Evolutionary conservation across 2,329 filamentous ascomycete genomes (phyloP), one percentile per base, ranked within the genome.

Genomic region (Fusarium palustre): DNA sequence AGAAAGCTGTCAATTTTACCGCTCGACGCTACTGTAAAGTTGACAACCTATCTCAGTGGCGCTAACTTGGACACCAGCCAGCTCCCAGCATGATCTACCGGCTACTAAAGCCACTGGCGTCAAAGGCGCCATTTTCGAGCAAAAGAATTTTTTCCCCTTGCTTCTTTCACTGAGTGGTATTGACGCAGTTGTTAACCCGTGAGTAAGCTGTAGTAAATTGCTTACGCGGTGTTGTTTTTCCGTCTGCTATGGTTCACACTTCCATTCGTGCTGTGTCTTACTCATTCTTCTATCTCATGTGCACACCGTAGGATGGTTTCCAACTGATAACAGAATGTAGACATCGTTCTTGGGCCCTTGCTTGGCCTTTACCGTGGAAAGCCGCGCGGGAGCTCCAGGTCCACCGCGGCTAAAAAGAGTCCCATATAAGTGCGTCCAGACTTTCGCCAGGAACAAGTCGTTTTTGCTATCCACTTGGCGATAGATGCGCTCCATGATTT

Each of bases 41-140:
- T 65, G 53, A 53, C 60, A 34, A 34, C 36, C 24, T 25, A 24
- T n/a, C n/a, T 39, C 16, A 57, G 66, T 69, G 61, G 66, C 57
- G 60, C 52, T 69, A 52, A 56, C 45, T 66, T 42, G 3, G 10
- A 28, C 20, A 20, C 38, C 22, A 31, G 15, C 31, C 33, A 24
- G 30, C 22, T 25, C 34, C 60, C 58, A 45, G 22, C 15, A 49
- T 49, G 59, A 64, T 64, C 42, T 39, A 8, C 59, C 50, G 38
- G 60, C 31, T 28, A 15, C 59, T 58, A 11, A n/a, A 15, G 7
- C 42, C 42, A 53, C 47, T 16, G 33, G 50, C 50, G 43, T 64
- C 18, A 39, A 64, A 45, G 58, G 38, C 34, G 42, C 49, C 13
- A 24, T 49, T 31, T 3, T 15, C 5, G 4, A 20, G 22, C 15